phyloP scores from a whole-genome alignment of 345 rosid species.

The Camelina laxa region DNA sequence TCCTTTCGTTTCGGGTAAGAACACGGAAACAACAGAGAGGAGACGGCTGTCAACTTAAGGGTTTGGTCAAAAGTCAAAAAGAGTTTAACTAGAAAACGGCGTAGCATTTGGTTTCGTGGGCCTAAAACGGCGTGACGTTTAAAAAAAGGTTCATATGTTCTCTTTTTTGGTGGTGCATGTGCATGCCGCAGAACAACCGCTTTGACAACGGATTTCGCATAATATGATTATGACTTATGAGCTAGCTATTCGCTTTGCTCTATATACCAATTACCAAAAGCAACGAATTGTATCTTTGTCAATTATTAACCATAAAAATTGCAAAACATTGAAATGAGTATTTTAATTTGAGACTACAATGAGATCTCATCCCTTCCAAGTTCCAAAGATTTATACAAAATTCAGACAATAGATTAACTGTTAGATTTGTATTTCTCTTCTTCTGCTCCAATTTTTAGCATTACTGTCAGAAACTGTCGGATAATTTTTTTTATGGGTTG shows the following conservation, averaged over 20 bases:
- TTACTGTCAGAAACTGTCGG: neutral
- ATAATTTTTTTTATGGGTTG: no score
- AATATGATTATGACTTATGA: neutral
- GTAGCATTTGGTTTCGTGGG: neutral
- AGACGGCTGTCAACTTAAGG: slow-evolving; percentile 32
- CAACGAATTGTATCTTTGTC: slow-evolving; percentile 19
- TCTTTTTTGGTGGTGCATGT: slow-evolving; percentile 19
- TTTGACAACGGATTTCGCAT: slow-evolving; percentile 26
- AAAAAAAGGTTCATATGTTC: no score
- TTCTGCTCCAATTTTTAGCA: no score
- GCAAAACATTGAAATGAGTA: neutral
- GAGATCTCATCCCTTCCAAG: neutral
- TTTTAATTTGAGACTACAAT: neutral
- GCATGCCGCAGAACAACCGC: slow-evolving; percentile 33
- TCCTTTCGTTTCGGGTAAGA: slow-evolving; percentile 34
- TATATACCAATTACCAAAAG: slow-evolving; percentile 10
- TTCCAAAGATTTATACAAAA: slow-evolving; percentile 16
- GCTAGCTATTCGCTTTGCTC: slow-evolving; percentile 1
- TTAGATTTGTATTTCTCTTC: no score
- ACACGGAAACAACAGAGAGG: slow-evolving; percentile 44
- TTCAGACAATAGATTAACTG: no score
- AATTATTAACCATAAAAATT: neutral
- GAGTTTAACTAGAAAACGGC: neutral
- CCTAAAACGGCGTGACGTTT: neutral
- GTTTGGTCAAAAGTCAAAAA: slow-evolving; percentile 36